Base-by-base conservation (phyloP, 2,329 filamentous ascomycete species). In the Penicillium sp. region DNA sequence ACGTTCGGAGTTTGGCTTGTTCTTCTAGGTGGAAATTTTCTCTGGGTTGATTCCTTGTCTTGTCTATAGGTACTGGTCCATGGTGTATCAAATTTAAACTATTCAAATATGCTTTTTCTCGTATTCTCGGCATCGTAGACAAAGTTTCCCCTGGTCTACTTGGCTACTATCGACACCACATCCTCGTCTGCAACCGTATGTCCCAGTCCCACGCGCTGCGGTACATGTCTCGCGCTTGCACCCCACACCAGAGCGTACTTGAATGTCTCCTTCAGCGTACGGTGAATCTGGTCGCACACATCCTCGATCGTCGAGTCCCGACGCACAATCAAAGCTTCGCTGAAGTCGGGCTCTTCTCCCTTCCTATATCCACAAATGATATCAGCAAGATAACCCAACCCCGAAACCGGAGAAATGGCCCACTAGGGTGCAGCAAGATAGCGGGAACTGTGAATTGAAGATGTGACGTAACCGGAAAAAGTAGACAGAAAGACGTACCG, bases 181-280 rank as follows among this genome's bases (percentile, higher is more conserved):
- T 84, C 81, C 63, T 83, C 81, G 56, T 84, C 81, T 4, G 72
- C 62, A 18, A 98, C 90, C 9, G 80, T 59, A 74, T 98, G 93
- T 5, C 80, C 75, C 58, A 98, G 67, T 1, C 93, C 94, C 25
- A 96, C 91, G 48, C 93, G 76, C 74, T 98, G 93, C 23, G 94
- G 93, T 23, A 97, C 77, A 73, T 98, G 94, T 58, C 88, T 82
- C 23, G 93, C 93, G 67, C 91, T 97, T 13, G 90, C 90, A 4
- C 93, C 93, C 94, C 94, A 98, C 0, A 98, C 93, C 52, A 97
- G 71, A 3, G 93, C 94, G 71, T 97, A 96, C 75, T 97, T 98
- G 78, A 97, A 98, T 4, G 89, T 95, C 49, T 98, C 94, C 79
- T 97, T 98, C 52, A 98, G 73, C 17, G 82, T 93, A 47, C 93